phyloP scores from a whole-genome alignment of 2,329 filamentous ascomycete genomes.

The Dactylonectria macrodidyma region DNA sequence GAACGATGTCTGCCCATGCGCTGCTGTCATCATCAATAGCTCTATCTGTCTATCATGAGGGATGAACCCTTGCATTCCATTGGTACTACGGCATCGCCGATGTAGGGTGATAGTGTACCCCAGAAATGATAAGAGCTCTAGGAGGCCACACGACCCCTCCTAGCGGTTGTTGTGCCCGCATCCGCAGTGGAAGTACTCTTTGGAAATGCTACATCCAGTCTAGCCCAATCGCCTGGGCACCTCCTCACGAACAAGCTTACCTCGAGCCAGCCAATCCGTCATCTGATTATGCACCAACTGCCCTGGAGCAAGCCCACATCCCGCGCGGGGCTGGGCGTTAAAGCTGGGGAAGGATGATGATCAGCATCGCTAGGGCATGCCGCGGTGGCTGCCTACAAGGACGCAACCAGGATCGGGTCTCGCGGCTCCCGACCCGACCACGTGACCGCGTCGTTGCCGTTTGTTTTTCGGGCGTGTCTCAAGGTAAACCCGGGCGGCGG shows the following conservation, averaged over 20 bases:
- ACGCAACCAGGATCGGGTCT: neutral
- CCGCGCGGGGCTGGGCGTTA: constrained; percentile 8
- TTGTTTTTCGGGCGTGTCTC: neutral
- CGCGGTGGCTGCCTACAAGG: neutral
- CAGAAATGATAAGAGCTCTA: constrained; percentile 22
- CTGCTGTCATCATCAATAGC: neutral
- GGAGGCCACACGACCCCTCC: neutral
- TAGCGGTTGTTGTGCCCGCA: neutral
- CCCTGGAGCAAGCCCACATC: constrained; percentile 3
- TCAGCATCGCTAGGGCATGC: constrained; percentile 14
- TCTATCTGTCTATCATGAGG: neutral
- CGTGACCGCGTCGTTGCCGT: neutral
- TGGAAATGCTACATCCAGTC: constrained; percentile 3
- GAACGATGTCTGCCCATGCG: neutral
- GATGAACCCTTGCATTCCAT: neutral
- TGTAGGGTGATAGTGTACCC: constrained; percentile 22
- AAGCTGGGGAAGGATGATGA: constrained; percentile 3
- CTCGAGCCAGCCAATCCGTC: neutral
- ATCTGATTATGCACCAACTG: neutral
- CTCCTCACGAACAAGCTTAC: constrained; percentile 2
- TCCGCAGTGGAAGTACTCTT: constrained; percentile 5
- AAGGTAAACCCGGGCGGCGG: too few relatives aligned
- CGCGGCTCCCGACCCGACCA: neutral
- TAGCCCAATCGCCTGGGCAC: constrained; percentile 6
- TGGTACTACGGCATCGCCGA: constrained; percentile 21